These are phyloP conservation scores for Funneliformis caledonium DNA, from an alignment of 371 early-diverging fungal species.

Conservation along the genomic window DNA sequence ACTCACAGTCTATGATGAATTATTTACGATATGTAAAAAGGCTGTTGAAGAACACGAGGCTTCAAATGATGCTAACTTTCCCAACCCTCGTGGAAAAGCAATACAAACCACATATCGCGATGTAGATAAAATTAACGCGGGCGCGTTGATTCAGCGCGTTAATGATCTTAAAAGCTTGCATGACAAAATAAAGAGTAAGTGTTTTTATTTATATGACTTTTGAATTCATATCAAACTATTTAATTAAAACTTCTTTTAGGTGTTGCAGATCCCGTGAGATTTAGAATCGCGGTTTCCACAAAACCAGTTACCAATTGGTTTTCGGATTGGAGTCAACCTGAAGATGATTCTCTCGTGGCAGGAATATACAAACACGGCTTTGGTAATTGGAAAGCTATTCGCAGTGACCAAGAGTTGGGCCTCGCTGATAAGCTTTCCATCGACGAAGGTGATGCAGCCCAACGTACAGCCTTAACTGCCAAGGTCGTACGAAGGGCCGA, in stretches of 20 bases:
- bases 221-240: too few species aligned
- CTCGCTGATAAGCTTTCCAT: slow-evolving; percentile 74
- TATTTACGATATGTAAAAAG: slow-evolving; percentile 74
- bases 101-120: slow-evolving; percentile 79
- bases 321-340: slow-evolving; percentile 86
- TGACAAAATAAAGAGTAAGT: slow-evolving; percentile 42
- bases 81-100: slow-evolving; percentile 74
- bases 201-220: neutral
- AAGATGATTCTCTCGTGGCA: slow-evolving; percentile 95
- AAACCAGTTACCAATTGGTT: slow-evolving; percentile 90
- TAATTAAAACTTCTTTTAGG: too few species aligned
- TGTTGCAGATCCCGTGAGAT: slow-evolving; percentile 46
- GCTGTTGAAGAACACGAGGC: slow-evolving; percentile 62
- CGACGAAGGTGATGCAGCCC: slow-evolving; percentile 48
- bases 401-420: slow-evolving; percentile 76
- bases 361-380: slow-evolving; percentile 95
- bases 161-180: slow-evolving; percentile 53
- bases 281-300: slow-evolving; percentile 56
- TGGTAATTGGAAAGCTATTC: slow-evolving; percentile 90
- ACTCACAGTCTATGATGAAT: slow-evolving; percentile 56
- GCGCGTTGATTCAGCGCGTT: slow-evolving; percentile 69
- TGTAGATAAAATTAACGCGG: slow-evolving; percentile 84
- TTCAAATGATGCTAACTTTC: slow-evolving; percentile 44
- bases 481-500: slow-evolving; percentile 82
- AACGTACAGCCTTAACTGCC: slow-evolving; percentile 41